These are phyloP conservation scores for Xylaria scruposa DNA, from an alignment of 495 filamentous ascomycete species.

Conservation along the genomic window DNA sequence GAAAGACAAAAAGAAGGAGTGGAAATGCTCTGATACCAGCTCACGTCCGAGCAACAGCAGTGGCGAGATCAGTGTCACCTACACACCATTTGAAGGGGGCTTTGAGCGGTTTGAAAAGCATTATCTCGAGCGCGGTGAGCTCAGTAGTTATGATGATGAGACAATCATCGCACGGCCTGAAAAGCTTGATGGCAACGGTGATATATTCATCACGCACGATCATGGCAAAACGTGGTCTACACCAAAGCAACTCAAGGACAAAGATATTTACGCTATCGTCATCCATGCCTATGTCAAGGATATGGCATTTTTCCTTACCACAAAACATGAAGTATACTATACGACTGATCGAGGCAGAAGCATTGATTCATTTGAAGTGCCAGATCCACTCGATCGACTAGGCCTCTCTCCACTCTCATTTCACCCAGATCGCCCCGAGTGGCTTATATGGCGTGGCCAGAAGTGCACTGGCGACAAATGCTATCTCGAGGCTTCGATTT, in stretches of 20 bases:
- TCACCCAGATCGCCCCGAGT: slow-evolving; percentile 80
- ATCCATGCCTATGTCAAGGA: slow-evolving; percentile 82
- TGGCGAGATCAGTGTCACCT: slow-evolving; percentile 65
- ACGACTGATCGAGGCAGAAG: slow-evolving; percentile 74
- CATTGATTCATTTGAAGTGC: slow-evolving; percentile 71
- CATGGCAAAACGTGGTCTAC: slow-evolving; percentile 83
- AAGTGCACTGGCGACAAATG: slow-evolving; percentile 68
- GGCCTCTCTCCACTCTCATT: slow-evolving; percentile 63
- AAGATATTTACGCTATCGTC: slow-evolving; percentile 70
- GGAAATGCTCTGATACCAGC: slow-evolving; percentile 56
- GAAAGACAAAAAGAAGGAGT: slow-evolving; percentile 67
- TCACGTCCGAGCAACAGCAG: slow-evolving; percentile 53
- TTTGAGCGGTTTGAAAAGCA: slow-evolving; percentile 66
- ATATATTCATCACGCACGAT: slow-evolving; percentile 75
- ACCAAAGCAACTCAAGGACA: slow-evolving; percentile 61
- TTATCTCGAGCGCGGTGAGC: slow-evolving; percentile 82
- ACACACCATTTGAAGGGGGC: slow-evolving; percentile 63
- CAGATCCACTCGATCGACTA: slow-evolving; percentile 45
- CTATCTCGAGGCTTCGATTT: slow-evolving; percentile 72
- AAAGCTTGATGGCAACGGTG: slow-evolving; percentile 43
- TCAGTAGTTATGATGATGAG: slow-evolving; percentile 70
- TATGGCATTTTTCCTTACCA: slow-evolving; percentile 82
- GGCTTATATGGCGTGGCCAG: slow-evolving; percentile 88
- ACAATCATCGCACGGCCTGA: slow-evolving; percentile 82
- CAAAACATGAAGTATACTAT: slow-evolving; percentile 70